phyloP scores from a whole-genome alignment of 1,139 yeast genomes.

The Eremothecium sinecaudum region DNA sequence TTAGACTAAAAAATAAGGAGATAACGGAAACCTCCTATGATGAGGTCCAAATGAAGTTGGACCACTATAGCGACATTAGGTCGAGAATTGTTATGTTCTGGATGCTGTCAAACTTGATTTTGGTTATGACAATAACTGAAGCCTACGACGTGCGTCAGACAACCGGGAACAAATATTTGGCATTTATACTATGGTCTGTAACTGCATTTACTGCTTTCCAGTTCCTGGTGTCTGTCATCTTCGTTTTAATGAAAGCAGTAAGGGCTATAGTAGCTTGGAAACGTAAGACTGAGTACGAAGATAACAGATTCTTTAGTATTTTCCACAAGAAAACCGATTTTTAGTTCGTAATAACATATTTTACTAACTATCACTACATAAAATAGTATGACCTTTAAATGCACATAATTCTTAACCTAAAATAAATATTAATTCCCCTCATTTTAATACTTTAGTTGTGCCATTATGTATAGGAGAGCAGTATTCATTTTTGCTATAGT shows the following conservation, averaged over 20 bases:
- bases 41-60: slow-evolving; percentile 52
- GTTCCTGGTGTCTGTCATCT: slow-evolving; percentile 67
- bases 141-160: slow-evolving; percentile 58
- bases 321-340: no score
- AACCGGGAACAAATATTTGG: slow-evolving; percentile 64
- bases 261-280: slow-evolving; percentile 33
- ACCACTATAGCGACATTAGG: slow-evolving; percentile 88
- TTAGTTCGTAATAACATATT: no score
- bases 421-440: no score
- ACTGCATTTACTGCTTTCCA: slow-evolving; percentile 73
- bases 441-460: no score
- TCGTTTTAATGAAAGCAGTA: slow-evolving; percentile 41
- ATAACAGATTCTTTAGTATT: no score
- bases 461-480: no score
- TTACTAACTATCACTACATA: no score
- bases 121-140: slow-evolving; percentile 81
- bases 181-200: slow-evolving; percentile 83
- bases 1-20: slow-evolving; percentile 55
- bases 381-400: no score
- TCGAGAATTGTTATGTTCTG: slow-evolving; percentile 88
- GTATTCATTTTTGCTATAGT: no score
- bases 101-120: slow-evolving; percentile 71
- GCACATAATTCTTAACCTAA: no score
- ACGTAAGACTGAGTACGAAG: slow-evolving; percentile 33
- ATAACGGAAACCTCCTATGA: slow-evolving; percentile 31